phyloP scores from a whole-genome alignment of 352 stramenopile species.

The Pythium vanterpoolii region DNA sequence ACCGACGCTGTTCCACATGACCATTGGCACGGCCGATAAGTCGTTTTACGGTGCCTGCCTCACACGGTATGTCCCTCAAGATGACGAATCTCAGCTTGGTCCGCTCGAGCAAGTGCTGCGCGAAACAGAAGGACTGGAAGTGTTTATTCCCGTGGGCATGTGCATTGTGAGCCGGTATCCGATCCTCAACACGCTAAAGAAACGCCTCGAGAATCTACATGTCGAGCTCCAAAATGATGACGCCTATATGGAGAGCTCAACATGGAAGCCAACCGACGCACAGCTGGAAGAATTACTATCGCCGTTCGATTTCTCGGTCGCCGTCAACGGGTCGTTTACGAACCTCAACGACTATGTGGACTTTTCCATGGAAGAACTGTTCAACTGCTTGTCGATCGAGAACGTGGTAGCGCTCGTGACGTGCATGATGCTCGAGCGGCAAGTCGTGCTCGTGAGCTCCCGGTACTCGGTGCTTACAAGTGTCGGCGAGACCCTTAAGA shows the following conservation, averaged over 20 bases:
- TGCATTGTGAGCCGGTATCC: constrained; percentile 81
- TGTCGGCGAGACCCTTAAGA: constrained; percentile 76
- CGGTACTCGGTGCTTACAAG: constrained; percentile 77
- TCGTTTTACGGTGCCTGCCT: constrained; percentile 78
- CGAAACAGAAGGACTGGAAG: constrained; percentile 77
- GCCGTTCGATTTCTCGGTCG: constrained; percentile 58
- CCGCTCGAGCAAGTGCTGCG: constrained; percentile 76
- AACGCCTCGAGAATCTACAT: constrained; percentile 63
- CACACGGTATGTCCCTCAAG: constrained; percentile 73
- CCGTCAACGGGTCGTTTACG: constrained; percentile 36
- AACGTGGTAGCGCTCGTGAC: constrained; percentile 68
- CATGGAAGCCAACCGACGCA: constrained; percentile 50
- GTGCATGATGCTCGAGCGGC: constrained; percentile 70
- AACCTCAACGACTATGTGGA: constrained; percentile 60
- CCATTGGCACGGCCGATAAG: constrained; percentile 78
- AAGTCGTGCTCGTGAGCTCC: constrained; percentile 77
- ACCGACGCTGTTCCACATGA: constrained; percentile 80
- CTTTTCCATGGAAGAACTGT: constrained; percentile 82
- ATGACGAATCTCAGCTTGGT: constrained; percentile 59
- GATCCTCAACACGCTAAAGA: constrained; percentile 77
- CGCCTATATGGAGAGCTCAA: constrained; percentile 43
- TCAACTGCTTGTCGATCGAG: constrained; percentile 71
- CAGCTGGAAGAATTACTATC: constrained; percentile 64
- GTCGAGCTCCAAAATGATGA: constrained; percentile 53
- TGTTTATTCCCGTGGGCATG: constrained; percentile 72